These are phyloP conservation scores for Phaseolus lunatus DNA, from an alignment of 306 rosid genomes.

Conservation along the genomic window DNA sequence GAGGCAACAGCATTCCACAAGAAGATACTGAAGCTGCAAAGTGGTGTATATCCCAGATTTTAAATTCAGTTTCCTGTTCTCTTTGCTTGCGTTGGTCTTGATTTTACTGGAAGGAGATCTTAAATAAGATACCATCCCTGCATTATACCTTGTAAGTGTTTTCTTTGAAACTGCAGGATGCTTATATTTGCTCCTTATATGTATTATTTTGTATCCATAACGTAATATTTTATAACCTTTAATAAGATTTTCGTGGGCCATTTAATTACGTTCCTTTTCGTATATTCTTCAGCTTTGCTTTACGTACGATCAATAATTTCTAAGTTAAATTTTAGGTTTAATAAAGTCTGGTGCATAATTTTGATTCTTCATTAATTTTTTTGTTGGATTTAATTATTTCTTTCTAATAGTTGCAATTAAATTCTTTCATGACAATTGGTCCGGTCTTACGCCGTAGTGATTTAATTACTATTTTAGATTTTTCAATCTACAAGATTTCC, in stretches of 20 bases:
- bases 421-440: background rate
- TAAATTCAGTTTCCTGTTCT: slow-evolving; percentile 32
- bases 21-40: slow-evolving; percentile 27
- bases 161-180: slow-evolving; percentile 35
- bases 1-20: slow-evolving; percentile 34
- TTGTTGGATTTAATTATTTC: background rate
- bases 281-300: background rate
- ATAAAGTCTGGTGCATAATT: background rate
- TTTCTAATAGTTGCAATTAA: background rate
- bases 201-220: slow-evolving; percentile 28
- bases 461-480: too few species aligned
- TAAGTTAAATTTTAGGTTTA: background rate
- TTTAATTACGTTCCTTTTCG: slow-evolving; percentile 17
- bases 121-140: slow-evolving; percentile 32
- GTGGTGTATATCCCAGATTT: slow-evolving; percentile 35
- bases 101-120: slow-evolving; percentile 38
- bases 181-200: slow-evolving; percentile 24
- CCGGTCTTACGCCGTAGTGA: too few species aligned
- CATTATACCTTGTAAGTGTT: slow-evolving; percentile 39
- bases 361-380: background rate
- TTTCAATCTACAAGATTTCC: too few species aligned
- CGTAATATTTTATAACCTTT: slow-evolving; percentile 29
- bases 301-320: background rate
- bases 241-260: background rate
- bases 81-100: slow-evolving; percentile 31